phyloP scores from a whole-genome alignment of 345 rosid species.

The Rhodomyrtus tomentosa region DNA sequence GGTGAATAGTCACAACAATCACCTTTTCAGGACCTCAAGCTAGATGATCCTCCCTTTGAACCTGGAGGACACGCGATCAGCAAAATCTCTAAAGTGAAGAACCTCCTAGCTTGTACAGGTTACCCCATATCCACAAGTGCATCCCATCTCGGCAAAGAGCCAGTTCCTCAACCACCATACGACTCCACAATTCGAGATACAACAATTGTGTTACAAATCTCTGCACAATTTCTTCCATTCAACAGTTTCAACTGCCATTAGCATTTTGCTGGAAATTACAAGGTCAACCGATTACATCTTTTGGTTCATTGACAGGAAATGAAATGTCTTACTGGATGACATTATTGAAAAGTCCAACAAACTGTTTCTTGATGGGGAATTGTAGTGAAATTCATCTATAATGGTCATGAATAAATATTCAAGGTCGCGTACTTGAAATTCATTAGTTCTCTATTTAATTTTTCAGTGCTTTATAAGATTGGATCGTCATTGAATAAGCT shows the following conservation, averaged over 20 bases:
- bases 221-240: not conserved
- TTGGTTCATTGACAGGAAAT: not conserved
- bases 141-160: not conserved
- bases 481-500: not conserved
- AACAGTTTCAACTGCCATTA: not conserved
- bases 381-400: not conserved
- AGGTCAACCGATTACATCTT: not conserved
- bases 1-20: not conserved
- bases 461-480: not conserved
- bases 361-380: not conserved
- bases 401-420: not conserved
- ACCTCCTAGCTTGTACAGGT: not conserved
- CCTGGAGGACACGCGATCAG: not conserved
- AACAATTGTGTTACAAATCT: not conserved
- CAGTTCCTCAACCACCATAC: not conserved
- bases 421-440: not conserved
- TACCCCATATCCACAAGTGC: not conserved
- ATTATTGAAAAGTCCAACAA: not conserved
- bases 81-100: not conserved
- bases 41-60: not conserved
- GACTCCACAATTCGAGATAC: not conserved
- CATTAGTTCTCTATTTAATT: not conserved
- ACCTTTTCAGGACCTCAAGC: not conserved
- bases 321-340: not conserved
- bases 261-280: not conserved